Evolutionary conservation across 768 basidiomycete species (phyloP), one percentile per base, ranked within the genome.

Genomic region (Lactifluus hygrophoroides): DNA sequence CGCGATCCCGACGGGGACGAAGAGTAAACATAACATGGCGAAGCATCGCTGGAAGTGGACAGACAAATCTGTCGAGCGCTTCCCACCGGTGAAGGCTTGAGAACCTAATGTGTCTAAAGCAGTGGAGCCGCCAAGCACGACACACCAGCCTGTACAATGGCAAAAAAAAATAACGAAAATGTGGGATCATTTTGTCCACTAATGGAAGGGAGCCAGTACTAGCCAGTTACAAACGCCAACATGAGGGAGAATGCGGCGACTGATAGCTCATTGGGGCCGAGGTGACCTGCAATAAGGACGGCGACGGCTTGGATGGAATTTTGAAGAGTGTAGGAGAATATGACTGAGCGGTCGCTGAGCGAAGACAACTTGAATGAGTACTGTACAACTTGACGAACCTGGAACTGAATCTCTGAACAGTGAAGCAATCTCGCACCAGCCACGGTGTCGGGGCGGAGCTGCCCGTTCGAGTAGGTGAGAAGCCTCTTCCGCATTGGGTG

Each of bases 31-130:
- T 17, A 90, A 72, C 11, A 88, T 67, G 23, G 85, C 44, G 50
- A 88, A 67, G 63, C 85, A 87, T 63, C 88, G 76, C 68, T 89
- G 86, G 34, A 88, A 75, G 64, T 88, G 83, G 19, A 89, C 66
- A 3, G 86, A 85, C 9, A 90, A 74, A 64, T 86, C 85, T 7
- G 83, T 80, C n/a, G 76, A 74, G 50, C 68, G 75, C 57, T 65
- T 72, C 34, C 83, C 79, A 25, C 84, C 84, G 13, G 86, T 88
- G 70, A 83, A 90, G 1, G 88, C 80, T 65, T 87, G 85, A 1
- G 88, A 88, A 40, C 86, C 86, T 55, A 89, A 74, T 0, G 88
- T 90, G 67, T 89, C 87, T 35, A 89, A 75, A 8, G 85, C 86
- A 3, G 86, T 86, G 0, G 86, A 84, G n/a, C 87, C 87, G 14